Conservation (phyloP, 768 basidiomycete genomes). For the Pisolithus microcarpus region DNA sequence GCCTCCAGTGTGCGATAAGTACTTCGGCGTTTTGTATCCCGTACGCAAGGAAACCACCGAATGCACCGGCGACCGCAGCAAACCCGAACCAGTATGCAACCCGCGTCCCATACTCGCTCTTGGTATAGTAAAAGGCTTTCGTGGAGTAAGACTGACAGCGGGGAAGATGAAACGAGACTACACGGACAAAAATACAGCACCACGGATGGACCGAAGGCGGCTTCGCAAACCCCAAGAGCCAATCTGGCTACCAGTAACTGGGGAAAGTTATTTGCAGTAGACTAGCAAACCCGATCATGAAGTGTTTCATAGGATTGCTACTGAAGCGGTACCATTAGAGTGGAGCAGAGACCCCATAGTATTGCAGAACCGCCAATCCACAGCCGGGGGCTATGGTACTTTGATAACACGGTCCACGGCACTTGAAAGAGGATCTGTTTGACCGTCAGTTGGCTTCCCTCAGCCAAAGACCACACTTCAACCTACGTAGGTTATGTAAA, state of each 20-base stretch:
- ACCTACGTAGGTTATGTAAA: constrained; percentile 74
- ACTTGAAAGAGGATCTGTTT: constrained; percentile 61
- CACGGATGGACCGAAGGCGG: constrained; percentile 28
- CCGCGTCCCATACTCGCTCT: constrained; percentile 39
- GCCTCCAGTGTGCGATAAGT: constrained; percentile 36
- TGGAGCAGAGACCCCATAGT: constrained; percentile 69
- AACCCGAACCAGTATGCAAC: constrained; percentile 49
- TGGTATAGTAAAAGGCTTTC: constrained; percentile 45
- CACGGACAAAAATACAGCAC: constrained; percentile 25
- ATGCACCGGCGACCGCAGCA: constrained; percentile 50
- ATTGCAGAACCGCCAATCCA: constrained; percentile 67
- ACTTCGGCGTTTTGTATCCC: constrained; percentile 38
- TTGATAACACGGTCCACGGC: constrained; percentile 60
- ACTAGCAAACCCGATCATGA: constrained; percentile 9
- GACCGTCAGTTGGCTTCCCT: not conserved
- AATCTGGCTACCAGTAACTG: constrained; percentile 25
- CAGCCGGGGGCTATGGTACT: constrained; percentile 57
- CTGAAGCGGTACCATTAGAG: constrained; percentile 48
- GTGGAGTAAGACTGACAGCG: not conserved
- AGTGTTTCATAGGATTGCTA: not conserved
- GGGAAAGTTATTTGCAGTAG: constrained; percentile 20
- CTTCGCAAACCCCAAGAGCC: constrained; percentile 29
- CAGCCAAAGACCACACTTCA: not conserved
- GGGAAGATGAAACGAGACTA: not conserved
- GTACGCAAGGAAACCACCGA: constrained; percentile 50